These are phyloP conservation scores for Puccinia horiana DNA, from an alignment of 1,284 basidiomycete genomes.

Conservation along the genomic window DNA sequence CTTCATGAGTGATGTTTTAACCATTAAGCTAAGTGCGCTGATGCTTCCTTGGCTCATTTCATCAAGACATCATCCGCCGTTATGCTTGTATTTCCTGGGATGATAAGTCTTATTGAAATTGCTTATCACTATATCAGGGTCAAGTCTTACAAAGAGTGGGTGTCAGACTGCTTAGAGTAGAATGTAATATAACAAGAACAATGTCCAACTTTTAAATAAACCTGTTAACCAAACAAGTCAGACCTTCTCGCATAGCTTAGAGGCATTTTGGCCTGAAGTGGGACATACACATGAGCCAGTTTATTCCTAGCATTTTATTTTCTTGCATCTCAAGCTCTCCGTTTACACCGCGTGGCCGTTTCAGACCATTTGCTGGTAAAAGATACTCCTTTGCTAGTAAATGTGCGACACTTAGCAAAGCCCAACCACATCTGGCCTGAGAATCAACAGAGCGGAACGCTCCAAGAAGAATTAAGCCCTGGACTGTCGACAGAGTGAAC, in stretches of 20 bases:
- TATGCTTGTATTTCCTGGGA: no score
- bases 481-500: slow-evolving; percentile 24
- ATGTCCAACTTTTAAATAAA: slow-evolving; percentile 25
- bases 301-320: slow-evolving; percentile 27
- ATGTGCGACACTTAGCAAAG: slow-evolving; percentile 35
- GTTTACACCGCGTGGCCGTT: slow-evolving; percentile 13
- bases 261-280: neutral
- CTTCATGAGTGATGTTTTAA: no score
- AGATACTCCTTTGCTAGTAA: slow-evolving; percentile 33
- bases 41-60: no score
- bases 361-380: neutral
- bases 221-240: slow-evolving; percentile 14
- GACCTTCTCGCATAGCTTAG: neutral
- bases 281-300: slow-evolving; percentile 34
- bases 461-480: slow-evolving; percentile 33
- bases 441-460: slow-evolving; percentile 43
- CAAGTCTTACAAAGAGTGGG: no score
- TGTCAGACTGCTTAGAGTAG: no score
- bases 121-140: no score
- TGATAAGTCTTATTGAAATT: no score
- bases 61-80: no score
- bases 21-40: no score
- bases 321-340: slow-evolving; percentile 16
- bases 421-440: slow-evolving; percentile 44
- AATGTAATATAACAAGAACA: no score